Percentiles rank a stretch among this genome's conserved stretches.
Evolutionary conservation across 306 rosid genomes (phyloP).

Genomic region (Albizia julibrissin): DNA sequence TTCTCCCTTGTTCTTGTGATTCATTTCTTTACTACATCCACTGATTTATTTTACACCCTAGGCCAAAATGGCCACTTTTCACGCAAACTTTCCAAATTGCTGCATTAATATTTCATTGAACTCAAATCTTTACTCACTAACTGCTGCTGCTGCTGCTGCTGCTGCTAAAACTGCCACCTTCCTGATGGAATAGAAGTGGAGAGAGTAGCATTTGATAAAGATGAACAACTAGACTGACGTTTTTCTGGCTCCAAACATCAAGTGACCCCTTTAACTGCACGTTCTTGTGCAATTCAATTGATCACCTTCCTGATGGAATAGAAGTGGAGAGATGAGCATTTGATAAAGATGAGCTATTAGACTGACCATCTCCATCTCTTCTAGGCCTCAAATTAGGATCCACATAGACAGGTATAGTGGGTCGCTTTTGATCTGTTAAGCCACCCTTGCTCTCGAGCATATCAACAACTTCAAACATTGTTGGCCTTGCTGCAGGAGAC

Average conservation of each 20-base stretch:
- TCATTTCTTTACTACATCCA: slow-evolving; percentile 6
- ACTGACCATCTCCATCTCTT: not conserved
- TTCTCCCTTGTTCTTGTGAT: not conserved
- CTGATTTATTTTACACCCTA: not conserved
- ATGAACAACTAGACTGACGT: not conserved
- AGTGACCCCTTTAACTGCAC: not conserved
- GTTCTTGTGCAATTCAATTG: too few relatives aligned
- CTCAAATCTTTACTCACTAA: not conserved
- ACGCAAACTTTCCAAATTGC: not conserved
- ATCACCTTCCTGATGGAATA: not conserved
- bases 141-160: too few relatives aligned
- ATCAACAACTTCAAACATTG: not conserved
- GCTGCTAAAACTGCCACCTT: not conserved
- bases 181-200: not conserved
- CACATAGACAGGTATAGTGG: not conserved
- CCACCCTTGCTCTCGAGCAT: not conserved
- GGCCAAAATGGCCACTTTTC: not conserved
- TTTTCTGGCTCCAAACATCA: not conserved
- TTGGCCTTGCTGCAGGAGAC: not conserved
- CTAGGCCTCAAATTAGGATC: not conserved
- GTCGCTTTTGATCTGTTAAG: not conserved
- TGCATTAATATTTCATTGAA: not conserved
- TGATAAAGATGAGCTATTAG: not conserved
- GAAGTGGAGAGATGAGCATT: not conserved
- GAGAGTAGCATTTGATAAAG: not conserved